Evolutionary conservation across 2,329 filamentous ascomycete genomes (phyloP).

Genomic region (Beauveria scarabaeidicola): DNA sequence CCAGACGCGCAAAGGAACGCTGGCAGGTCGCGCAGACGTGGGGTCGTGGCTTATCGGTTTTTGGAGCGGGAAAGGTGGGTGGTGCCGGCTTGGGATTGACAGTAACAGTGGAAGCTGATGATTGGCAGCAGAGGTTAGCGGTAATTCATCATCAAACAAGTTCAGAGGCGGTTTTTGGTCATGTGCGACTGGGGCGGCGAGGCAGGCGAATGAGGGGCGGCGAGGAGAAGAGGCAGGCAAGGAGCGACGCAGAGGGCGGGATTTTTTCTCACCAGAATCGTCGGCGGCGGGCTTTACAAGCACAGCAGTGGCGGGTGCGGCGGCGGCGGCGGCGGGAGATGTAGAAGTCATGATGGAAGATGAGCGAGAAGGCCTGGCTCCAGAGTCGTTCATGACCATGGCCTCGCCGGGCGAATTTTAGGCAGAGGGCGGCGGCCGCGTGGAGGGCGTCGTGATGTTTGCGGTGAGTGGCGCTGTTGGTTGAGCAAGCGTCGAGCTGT

Average conservation of each 20-base stretch:
- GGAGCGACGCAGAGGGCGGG: neutral
- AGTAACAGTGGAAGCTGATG: conserved; percentile 40
- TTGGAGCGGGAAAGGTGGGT: conserved; percentile 64
- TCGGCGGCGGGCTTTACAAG: conserved; percentile 21
- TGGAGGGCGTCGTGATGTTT: neutral
- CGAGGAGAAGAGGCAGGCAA: neutral
- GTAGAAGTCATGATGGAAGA: conserved; percentile 30
- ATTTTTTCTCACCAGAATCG: conserved; percentile 31
- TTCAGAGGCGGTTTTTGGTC: too few species aligned
- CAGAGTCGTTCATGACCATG: conserved; percentile 35
- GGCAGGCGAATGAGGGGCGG: neutral
- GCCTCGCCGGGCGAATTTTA: conserved; percentile 14
- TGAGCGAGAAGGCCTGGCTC: conserved; percentile 27
- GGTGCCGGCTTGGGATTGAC: conserved; percentile 37
- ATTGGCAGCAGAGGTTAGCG: neutral
- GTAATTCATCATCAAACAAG: neutral
- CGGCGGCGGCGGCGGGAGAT: conserved; percentile 19
- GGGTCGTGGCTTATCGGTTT: conserved; percentile 94
- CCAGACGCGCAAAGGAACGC: conserved; percentile 86
- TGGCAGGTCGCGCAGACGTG: conserved; percentile 89
- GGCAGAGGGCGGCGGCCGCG: neutral
- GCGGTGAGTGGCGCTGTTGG: conserved; percentile 3
- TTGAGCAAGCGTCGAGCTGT: conserved; percentile 7
- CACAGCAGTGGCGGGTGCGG: conserved; percentile 12
- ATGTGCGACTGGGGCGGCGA: neutral